Base-by-base conservation (phyloP, 2,329 filamentous ascomycete genomes). In the Cladorrhinum sp. region DNA sequence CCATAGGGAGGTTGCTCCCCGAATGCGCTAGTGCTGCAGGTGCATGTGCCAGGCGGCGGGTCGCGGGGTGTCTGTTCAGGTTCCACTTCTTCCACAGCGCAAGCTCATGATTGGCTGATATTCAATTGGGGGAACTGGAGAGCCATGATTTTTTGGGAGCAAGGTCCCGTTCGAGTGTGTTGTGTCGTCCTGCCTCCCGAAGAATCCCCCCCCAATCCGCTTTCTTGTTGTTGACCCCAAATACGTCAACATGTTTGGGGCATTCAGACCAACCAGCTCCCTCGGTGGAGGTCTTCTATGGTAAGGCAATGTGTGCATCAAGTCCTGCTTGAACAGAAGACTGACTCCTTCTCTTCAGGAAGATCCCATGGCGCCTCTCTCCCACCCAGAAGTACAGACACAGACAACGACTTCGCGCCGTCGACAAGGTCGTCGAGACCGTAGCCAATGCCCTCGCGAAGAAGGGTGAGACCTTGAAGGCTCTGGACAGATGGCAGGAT, bases 351-450 rank as follows among this genome's bases (percentile, higher is more conserved):
- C 26, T 28, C 26, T 28, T 55, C 56, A 81, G 91, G 95, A 99
- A 99, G 86, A 92, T 90, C 70, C 95, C 95, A 69, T 99, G 93
- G 93, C 89, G 95, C 64, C 86, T 99, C 72, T 99, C 95, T 62
- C 82, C 86, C 68, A 92, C 91, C 74, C 93, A 96, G 77, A 98
- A 98, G 78, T 85, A 87, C 66, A 89, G 93, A 59, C 93, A 97
- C 71, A 86, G 93, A 66, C 82, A 88, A 74, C 89, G 93, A 52
- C 82, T 97, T 65, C 88, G 90, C 65, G 86, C 88, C 58, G 93
- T 99, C 65, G 95, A 99, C 77, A 82, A 81, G 52, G 87, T 98
- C n/a, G 87, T 99, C 62, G 86, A 89, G 61, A 92, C 91, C 16
- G 77, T 99, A 65, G 90, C 92, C 72, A 83, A 80, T 50, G 93